Conservation (phyloP, 2,329 filamentous ascomycete genomes). For the Colletotrichum gloeosporioides region DNA sequence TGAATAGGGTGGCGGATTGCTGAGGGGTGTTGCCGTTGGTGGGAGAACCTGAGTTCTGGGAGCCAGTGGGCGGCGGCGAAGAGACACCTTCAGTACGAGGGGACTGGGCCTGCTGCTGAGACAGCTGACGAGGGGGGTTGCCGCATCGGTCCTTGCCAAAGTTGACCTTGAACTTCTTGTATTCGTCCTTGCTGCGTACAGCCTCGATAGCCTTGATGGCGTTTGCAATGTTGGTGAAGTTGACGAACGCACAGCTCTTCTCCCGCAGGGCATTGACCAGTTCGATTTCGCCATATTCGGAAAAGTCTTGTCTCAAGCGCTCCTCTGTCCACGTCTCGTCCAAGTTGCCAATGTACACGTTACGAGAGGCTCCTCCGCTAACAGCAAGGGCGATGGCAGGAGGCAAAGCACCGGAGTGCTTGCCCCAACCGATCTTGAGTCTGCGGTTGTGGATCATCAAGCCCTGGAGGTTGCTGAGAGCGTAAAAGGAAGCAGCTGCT, state of each 20-base stretch:
- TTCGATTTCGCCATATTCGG: slow-evolving; percentile 97
- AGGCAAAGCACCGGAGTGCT: slow-evolving; percentile 95
- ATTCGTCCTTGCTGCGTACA: slow-evolving; percentile 92
- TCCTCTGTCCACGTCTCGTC: slow-evolving; percentile 98
- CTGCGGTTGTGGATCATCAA: slow-evolving; percentile 99
- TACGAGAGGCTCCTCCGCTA: slow-evolving; percentile 95
- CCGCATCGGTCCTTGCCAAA: slow-evolving; percentile 99
- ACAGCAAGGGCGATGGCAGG: slow-evolving; percentile 96
- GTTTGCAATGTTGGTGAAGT: slow-evolving; percentile 99
- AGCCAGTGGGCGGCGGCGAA: slow-evolving; percentile 64
- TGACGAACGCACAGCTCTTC: slow-evolving; percentile 99
- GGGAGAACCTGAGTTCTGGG: slow-evolving; percentile 56
- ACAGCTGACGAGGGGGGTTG: slow-evolving; percentile 89
- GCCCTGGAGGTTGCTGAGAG: slow-evolving; percentile 94
- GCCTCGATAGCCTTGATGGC: slow-evolving; percentile 99
- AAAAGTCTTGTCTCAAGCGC: slow-evolving; percentile 92
- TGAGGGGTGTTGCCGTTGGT: slow-evolving; percentile 61
- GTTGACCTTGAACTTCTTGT: slow-evolving; percentile 99
- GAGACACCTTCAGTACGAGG: slow-evolving; percentile 67
- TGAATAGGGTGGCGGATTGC: slow-evolving; percentile 65
- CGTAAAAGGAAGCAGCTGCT: slow-evolving; percentile 96
- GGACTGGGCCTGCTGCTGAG: slow-evolving; percentile 67
- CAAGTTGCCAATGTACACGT: slow-evolving; percentile 97
- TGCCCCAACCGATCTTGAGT: slow-evolving; percentile 98
- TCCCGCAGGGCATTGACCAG: slow-evolving; percentile 94